Percentiles rank a stretch among this genome's conserved stretches.
Evolutionary conservation across 495 filamentous ascomycete species (phyloP).

Genomic region (Talaromyces wortmannii): DNA sequence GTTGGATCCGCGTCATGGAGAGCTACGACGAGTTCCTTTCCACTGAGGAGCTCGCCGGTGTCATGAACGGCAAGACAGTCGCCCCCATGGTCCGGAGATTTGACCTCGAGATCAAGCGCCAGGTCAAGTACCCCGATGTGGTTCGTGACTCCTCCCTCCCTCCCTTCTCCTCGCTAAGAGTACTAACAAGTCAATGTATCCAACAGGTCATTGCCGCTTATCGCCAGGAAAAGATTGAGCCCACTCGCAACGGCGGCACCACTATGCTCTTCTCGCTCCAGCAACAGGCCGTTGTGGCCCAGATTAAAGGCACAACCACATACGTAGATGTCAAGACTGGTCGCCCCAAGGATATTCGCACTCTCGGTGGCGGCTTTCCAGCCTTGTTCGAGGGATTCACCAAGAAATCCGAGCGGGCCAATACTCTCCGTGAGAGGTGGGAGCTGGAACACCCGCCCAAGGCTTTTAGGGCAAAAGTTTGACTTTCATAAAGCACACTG

Average conservation of each 20-base stretch:
- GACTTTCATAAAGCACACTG: background rate
- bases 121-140: conserved; percentile 26
- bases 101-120: conserved; percentile 10
- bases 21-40: conserved; percentile 20
- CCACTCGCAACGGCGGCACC: conserved; percentile 16
- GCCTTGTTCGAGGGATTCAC: conserved; percentile 13
- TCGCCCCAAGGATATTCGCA: conserved; percentile 19
- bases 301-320: conserved; percentile 14
- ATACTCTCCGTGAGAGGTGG: conserved; percentile 13
- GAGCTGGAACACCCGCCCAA: conserved; percentile 1
- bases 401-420: conserved; percentile 12
- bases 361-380: conserved; percentile 15
- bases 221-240: conserved; percentile 16
- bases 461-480: background rate
- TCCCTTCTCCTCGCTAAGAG: background rate
- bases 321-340: conserved; percentile 17
- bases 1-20: conserved; percentile 24
- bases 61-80: conserved; percentile 15
- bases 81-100: conserved; percentile 17
- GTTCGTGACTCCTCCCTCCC: conserved; percentile 10
- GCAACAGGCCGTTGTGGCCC: conserved; percentile 23
- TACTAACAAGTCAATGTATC: background rate
- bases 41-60: conserved; percentile 20
- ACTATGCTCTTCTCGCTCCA: conserved; percentile 21
- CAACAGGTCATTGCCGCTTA: conserved; percentile 20